Percentiles rank a stretch among this genome's conserved stretches.
Evolutionary conservation across 805 yeast species (phyloP).

Genomic region (Maudiozyma turicensis): DNA sequence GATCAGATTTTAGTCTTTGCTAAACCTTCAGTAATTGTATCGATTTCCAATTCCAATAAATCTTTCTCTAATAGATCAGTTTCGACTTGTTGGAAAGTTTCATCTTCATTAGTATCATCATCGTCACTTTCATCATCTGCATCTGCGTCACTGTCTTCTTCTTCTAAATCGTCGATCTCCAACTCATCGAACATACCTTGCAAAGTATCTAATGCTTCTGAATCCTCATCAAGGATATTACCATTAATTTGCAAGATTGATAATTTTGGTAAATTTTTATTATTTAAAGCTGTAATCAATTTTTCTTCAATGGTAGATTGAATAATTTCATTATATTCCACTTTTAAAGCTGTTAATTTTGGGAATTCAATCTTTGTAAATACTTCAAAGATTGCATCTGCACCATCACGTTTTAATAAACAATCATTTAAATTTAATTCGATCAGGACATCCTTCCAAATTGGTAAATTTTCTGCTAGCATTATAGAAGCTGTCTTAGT

Average conservation of each 20-base stretch:
- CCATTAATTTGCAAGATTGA: slow-evolving; percentile 79
- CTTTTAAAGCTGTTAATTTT: slow-evolving; percentile 48
- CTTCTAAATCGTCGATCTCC: slow-evolving; percentile 93
- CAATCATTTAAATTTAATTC: slow-evolving; percentile 89
- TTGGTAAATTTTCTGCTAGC: slow-evolving; percentile 48
- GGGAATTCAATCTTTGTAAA: slow-evolving; percentile 34
- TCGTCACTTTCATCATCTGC: slow-evolving; percentile 34
- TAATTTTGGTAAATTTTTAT: slow-evolving; percentile 48
- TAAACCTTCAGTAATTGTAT: slow-evolving; percentile 47
- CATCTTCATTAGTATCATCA: slow-evolving; percentile 29
- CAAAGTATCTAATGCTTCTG: slow-evolving; percentile 54
- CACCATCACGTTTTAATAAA: slow-evolving; percentile 72
- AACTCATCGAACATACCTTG: slow-evolving; percentile 66
- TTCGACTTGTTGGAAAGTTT: slow-evolving; percentile 43
- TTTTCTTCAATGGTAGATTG: slow-evolving; percentile 47
- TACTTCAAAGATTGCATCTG: slow-evolving; percentile 42
- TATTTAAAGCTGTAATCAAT: slow-evolving; percentile 42
- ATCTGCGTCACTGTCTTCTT: slow-evolving; percentile 50
- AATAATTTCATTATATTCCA: slow-evolving; percentile 86
- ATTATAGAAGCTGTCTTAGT: slow-evolving; percentile 58
- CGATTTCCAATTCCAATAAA: slow-evolving; percentile 30
- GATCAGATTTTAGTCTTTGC: slow-evolving; percentile 40
- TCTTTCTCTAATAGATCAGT: slow-evolving; percentile 34
- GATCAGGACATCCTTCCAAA: slow-evolving; percentile 52
- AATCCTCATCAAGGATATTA: slow-evolving; percentile 84